Evolutionary conservation across 257 asterid species (phyloP).

Genomic region (Sherardia arvensis): DNA sequence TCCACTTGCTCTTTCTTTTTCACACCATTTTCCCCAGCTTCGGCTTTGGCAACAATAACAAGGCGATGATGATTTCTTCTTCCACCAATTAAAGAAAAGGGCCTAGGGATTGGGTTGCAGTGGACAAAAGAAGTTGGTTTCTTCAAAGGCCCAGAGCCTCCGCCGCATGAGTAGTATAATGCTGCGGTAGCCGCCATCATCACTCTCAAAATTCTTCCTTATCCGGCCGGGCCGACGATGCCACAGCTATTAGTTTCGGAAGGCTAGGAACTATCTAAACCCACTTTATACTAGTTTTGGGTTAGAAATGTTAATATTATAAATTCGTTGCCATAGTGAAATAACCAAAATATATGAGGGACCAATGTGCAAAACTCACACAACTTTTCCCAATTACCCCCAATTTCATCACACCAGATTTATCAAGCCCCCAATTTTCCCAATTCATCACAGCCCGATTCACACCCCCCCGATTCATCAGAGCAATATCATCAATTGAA

Average conservation of each 20-base stretch:
- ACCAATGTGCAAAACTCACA: too few relatives aligned
- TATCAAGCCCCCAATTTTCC: too few relatives aligned
- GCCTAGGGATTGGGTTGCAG: background rate
- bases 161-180: background rate
- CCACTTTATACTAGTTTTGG: too few relatives aligned
- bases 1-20: conserved; percentile 13
- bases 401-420: too few relatives aligned
- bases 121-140: conserved; percentile 1
- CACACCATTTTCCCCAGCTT: conserved; percentile 5
- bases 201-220: conserved; percentile 1
- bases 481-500: too few relatives aligned
- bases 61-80: background rate
- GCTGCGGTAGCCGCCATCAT: background rate
- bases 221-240: background rate
- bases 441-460: too few relatives aligned
- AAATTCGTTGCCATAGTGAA: too few relatives aligned
- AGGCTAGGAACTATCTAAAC: too few relatives aligned
- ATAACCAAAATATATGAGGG: too few relatives aligned
- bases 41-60: conserved; percentile 3
- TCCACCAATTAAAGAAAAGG: background rate
- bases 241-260: background rate
- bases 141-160: conserved; percentile 1
- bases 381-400: too few relatives aligned
- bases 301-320: too few relatives aligned
- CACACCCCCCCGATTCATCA: too few relatives aligned